A percentile compares a stretch with the other conserved stretches of the same genome.
Evolutionary conservation across 2,329 filamentous ascomycete genomes (phyloP).

Genomic region (Daldinia sp.): DNA sequence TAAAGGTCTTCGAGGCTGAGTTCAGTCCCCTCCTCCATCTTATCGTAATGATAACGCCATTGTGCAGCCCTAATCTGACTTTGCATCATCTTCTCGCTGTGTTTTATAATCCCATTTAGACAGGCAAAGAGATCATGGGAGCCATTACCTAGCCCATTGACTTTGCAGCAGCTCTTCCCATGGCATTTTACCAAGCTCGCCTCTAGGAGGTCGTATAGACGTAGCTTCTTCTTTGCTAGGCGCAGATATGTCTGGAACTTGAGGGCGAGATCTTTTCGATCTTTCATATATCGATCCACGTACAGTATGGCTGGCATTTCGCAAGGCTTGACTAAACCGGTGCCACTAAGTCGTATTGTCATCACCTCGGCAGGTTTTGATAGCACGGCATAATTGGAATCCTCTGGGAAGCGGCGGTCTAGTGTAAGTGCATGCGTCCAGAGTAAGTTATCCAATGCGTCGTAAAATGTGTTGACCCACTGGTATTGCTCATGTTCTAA

Average conservation of each 20-base stretch:
- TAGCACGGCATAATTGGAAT: conserved; percentile 59
- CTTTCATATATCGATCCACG: conserved; percentile 65
- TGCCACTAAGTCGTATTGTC: conserved; percentile 59
- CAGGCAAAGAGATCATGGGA: conserved; percentile 47
- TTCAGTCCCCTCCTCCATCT: conserved; percentile 35
- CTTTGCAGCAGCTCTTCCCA: conserved; percentile 42
- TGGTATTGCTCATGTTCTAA: conserved; percentile 54
- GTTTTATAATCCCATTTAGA: conserved; percentile 44
- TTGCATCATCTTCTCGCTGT: conserved; percentile 42
- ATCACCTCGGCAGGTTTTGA: conserved; percentile 64
- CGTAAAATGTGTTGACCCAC: conserved; percentile 60
- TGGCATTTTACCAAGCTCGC: conserved; percentile 40
- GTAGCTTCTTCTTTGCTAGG: conserved; percentile 44
- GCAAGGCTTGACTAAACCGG: conserved; percentile 58
- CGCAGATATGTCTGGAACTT: conserved; percentile 57
- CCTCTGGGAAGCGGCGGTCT: conserved; percentile 51
- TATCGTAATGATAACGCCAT: conserved; percentile 46
- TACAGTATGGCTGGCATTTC: conserved; percentile 66
- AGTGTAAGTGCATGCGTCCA: conserved; percentile 60
- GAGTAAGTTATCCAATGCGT: conserved; percentile 62
- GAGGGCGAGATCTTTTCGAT: conserved; percentile 59
- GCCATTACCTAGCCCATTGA: conserved; percentile 40
- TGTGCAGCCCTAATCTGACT: conserved; percentile 46
- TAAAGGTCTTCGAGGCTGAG: conserved; percentile 50
- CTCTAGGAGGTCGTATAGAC: conserved; percentile 40